Conservation (phyloP, 164 flowering plant species). For the Kalanchoe fedtschenkoi region DNA sequence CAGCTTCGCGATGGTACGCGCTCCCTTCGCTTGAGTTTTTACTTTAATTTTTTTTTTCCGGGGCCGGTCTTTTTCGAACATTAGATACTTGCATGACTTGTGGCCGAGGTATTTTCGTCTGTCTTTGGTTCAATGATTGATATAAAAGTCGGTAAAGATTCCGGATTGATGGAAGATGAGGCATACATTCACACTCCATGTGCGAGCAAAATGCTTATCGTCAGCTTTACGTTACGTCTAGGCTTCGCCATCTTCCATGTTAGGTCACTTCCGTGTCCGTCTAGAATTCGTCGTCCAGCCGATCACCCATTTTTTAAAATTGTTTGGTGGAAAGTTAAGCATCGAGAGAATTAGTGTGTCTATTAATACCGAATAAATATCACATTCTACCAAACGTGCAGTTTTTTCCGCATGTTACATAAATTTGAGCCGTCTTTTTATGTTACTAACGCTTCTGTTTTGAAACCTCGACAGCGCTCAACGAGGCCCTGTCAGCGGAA, state of each 20-base stretch:
- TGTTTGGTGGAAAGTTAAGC: too few relatives aligned
- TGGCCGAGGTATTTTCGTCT: neutral
- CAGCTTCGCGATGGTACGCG: constrained; percentile 5
- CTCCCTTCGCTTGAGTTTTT: neutral
- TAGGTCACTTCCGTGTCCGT: neutral
- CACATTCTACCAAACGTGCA: neutral
- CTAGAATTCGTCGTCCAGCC: neutral
- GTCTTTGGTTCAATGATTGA: neutral
- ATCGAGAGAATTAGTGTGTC: neutral
- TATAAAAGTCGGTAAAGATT: neutral
- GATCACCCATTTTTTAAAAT: too few relatives aligned
- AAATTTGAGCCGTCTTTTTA: neutral
- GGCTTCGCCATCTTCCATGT: neutral
- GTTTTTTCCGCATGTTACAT: neutral
- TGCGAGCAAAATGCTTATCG: too few relatives aligned
- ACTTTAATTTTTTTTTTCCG: neutral
- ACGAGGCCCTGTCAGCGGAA: constrained; percentile 52
- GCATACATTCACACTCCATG: neutral
- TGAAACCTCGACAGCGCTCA: constrained; percentile 34
- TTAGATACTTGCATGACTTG: neutral
- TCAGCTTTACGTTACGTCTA: neutral
- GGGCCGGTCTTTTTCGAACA: neutral
- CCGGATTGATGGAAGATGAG: neutral
- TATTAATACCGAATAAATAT: neutral
- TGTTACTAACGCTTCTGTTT: neutral